A percentile compares a stretch with the other conserved stretches of the same genome.
Evolutionary conservation across 441 rosid species (phyloP).

Genomic region (Capsella rubella): DNA sequence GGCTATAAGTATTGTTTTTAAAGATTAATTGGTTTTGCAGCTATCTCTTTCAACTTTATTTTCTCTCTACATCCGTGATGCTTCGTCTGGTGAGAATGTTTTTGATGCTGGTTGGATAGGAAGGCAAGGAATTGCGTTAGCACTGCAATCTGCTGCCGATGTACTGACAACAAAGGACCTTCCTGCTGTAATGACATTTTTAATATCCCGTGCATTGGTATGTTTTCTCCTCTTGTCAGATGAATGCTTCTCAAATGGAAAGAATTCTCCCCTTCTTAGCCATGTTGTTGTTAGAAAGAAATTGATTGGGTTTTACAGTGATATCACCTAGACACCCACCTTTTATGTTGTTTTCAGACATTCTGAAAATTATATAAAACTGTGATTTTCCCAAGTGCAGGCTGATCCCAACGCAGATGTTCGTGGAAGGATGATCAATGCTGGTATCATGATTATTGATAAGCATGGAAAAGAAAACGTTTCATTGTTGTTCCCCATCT

Average conservation of each 20-base stretch:
- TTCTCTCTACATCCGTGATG: constrained; percentile 88
- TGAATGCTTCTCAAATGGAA: constrained; percentile 24
- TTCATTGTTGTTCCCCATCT: constrained; percentile 91
- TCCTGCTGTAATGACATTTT: constrained; percentile 97
- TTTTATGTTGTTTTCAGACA: not conserved
- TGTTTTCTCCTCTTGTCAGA: constrained; percentile 43
- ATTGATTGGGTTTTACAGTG: constrained; percentile 15
- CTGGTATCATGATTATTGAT: constrained; percentile 94
- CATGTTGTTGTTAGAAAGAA: constrained; percentile 16
- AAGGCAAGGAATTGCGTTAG: constrained; percentile 95
- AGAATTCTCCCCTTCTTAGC: constrained; percentile 18
- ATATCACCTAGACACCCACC: constrained; percentile 5
- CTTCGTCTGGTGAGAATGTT: constrained; percentile 60
- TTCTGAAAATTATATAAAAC: too few species aligned
- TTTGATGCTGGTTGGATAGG: constrained; percentile 94
- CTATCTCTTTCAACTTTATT: constrained; percentile 90
- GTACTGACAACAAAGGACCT: constrained; percentile 95
- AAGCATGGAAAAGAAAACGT: constrained; percentile 95
- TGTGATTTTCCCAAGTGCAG: constrained; percentile 52
- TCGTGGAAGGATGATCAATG: constrained; percentile 98
- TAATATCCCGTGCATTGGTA: constrained; percentile 98
- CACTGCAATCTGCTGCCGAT: constrained; percentile 93
- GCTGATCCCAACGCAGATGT: constrained; percentile 98
- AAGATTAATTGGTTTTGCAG: constrained; percentile 56
- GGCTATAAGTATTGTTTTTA: constrained; percentile 35